Conservation (phyloP, 371 early-diverging fungal genomes). For the Mucor circinelloides region DNA sequence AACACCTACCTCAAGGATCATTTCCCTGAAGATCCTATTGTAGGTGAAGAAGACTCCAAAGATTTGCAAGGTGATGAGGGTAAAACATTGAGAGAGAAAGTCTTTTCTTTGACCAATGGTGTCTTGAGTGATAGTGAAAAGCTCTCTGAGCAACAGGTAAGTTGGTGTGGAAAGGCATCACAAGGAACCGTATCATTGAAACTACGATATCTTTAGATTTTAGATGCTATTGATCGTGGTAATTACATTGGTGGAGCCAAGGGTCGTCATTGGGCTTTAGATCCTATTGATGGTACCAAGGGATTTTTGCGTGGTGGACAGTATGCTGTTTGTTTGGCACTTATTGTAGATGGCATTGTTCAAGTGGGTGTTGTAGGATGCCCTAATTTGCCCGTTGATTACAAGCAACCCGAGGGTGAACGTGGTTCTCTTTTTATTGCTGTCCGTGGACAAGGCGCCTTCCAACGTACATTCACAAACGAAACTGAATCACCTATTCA, state of each 20-base stretch:
- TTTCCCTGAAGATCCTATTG: constrained; percentile 88
- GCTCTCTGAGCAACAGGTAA: constrained; percentile 70
- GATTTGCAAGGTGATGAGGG: constrained; percentile 80
- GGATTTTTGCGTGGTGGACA: constrained; percentile 97
- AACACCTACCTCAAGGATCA: constrained; percentile 71
- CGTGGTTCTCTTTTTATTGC: constrained; percentile 81
- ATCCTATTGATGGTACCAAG: constrained; percentile 95
- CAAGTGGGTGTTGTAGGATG: constrained; percentile 93
- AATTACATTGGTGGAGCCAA: constrained; percentile 78
- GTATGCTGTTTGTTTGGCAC: constrained; percentile 95
- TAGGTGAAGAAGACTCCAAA: constrained; percentile 93
- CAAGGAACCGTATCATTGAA: neutral
- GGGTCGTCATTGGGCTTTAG: constrained; percentile 94
- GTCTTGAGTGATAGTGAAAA: constrained; percentile 53
- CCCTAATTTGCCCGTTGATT: constrained; percentile 86
- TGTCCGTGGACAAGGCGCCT: constrained; percentile 86
- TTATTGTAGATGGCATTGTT: constrained; percentile 88
- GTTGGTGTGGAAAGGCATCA: neutral
- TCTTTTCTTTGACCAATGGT: constrained; percentile 78
- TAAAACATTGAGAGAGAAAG: constrained; percentile 69
- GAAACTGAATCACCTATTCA: constrained; percentile 64
- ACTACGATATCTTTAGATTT: constrained; percentile 50
- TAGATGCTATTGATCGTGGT: constrained; percentile 90
- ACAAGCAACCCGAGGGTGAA: constrained; percentile 62
- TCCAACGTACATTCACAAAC: constrained; percentile 69